Evolutionary conservation across 1,139 yeast genomes (phyloP).

Genomic region (Geotrichum klebahnii): DNA sequence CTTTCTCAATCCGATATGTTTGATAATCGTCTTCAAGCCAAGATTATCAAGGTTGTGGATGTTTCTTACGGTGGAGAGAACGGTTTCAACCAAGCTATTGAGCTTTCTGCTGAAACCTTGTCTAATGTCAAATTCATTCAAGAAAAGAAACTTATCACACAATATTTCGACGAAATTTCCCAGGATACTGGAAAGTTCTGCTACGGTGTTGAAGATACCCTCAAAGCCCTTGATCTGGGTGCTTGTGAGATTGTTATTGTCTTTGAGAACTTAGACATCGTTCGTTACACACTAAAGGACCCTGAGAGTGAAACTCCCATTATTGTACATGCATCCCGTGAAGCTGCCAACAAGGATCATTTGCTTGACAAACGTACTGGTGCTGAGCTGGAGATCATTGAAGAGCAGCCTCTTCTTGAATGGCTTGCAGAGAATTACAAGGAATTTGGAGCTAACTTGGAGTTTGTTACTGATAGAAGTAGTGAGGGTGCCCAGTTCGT

Average conservation of each 20-base stretch:
- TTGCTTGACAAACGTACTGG: slow-evolving; percentile 81
- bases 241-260: slow-evolving; percentile 92
- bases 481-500: slow-evolving; percentile 95
- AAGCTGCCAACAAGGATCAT: slow-evolving; percentile 55
- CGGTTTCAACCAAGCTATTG: slow-evolving; percentile 98
- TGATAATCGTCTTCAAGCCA: slow-evolving; percentile 80
- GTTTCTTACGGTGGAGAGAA: slow-evolving; percentile 98
- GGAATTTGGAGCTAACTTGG: slow-evolving; percentile 89
- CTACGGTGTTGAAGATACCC: slow-evolving; percentile 93
- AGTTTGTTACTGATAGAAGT: slow-evolving; percentile 53
- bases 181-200: slow-evolving; percentile 96
- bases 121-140: slow-evolving; percentile 96
- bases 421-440: slow-evolving; percentile 97
- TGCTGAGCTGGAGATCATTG: slow-evolving; percentile 77
- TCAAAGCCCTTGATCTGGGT: slow-evolving; percentile 93
- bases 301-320: slow-evolving; percentile 68
- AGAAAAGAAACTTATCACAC: slow-evolving; percentile 89
- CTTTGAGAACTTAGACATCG: slow-evolving; percentile 80
- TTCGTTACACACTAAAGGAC: slow-evolving; percentile 81
- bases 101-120: slow-evolving; percentile 90
- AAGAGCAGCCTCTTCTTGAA: slow-evolving; percentile 81
- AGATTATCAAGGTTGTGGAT: slow-evolving; percentile 88
- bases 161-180: slow-evolving; percentile 92
- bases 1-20: slow-evolving; percentile 88
- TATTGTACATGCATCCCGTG: slow-evolving; percentile 67